Percentiles rank a stretch among this genome's conserved stretches.
Conservation (phyloP, 257 asterid species). For the Ophiorrhiza pumila region DNA sequence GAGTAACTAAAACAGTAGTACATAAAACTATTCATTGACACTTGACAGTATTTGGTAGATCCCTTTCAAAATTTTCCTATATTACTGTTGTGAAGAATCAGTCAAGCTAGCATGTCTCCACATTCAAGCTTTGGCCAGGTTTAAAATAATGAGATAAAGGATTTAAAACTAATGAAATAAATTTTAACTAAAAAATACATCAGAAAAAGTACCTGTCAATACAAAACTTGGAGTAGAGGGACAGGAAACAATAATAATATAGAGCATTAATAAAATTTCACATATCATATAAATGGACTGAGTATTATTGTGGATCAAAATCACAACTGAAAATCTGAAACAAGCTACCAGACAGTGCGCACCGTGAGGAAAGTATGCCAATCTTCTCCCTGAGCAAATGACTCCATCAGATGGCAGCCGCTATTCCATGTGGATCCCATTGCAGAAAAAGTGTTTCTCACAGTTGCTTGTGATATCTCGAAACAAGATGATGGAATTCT, state of each 20-base stretch:
- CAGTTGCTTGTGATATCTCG: slow-evolving; percentile 74
- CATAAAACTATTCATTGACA: neutral
- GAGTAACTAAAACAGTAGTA: neutral
- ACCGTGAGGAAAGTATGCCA: slow-evolving; percentile 82
- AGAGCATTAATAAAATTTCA: neutral
- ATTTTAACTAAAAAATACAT: neutral
- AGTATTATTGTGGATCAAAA: neutral
- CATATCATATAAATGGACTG: neutral
- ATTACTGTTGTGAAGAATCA: neutral
- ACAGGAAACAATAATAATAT: neutral
- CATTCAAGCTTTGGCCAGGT: neutral
- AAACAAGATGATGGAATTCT: slow-evolving; percentile 63
- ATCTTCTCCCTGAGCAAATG: slow-evolving; percentile 76
- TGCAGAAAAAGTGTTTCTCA: slow-evolving; percentile 49
- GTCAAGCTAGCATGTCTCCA: neutral
- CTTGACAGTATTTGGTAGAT: neutral
- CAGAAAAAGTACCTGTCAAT: neutral
- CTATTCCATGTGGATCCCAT: slow-evolving; percentile 56
- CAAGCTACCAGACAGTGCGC: slow-evolving; percentile 10
- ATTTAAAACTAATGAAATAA: neutral
- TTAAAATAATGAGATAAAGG: neutral
- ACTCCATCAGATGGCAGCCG: slow-evolving; percentile 44
- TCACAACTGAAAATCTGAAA: neutral
- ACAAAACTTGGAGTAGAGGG: neutral
- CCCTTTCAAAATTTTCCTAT: neutral